phyloP scores from a whole-genome alignment of 2,329 filamentous ascomycete species.

The Neofusicoccum cordaticola region DNA sequence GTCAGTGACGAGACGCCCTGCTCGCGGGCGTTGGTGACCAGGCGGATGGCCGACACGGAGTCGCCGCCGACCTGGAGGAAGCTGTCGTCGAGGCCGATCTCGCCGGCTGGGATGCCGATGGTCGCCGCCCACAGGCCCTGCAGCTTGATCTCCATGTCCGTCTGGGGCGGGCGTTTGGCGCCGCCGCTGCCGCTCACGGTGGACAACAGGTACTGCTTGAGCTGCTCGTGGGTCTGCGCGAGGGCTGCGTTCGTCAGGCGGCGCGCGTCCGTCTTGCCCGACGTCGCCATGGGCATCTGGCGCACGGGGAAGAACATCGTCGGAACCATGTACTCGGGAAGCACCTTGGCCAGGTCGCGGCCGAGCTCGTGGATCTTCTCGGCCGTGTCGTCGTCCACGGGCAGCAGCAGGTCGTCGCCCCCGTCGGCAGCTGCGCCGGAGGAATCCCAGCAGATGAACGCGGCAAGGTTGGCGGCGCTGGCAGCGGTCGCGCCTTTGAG shows the following conservation, averaged over 20 bases:
- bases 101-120: constrained; percentile 18
- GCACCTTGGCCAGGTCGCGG: constrained; percentile 16
- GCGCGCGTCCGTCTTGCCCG: constrained; percentile 36
- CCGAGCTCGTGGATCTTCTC: not conserved
- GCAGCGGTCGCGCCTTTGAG: not conserved
- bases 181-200: not conserved
- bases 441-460: not conserved
- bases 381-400: not conserved
- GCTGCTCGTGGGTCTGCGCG: not conserved
- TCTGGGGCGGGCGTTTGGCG: not conserved
- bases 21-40: not conserved
- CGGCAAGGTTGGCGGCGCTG: not conserved
- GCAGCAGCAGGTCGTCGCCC: not conserved
- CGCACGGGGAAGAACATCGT: constrained; percentile 37
- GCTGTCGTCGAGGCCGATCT: constrained; percentile 17
- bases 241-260: constrained; percentile 16
- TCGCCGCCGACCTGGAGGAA: constrained; percentile 8
- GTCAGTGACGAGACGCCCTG: constrained; percentile 17
- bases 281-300: constrained; percentile 34
- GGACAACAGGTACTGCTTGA: not conserved
- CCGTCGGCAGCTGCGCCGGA: not conserved
- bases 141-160: constrained; percentile 17
- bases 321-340: constrained; percentile 41
- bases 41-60: not conserved
- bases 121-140: constrained; percentile 21